A percentile compares a stretch with the other conserved stretches of the same genome.
phyloP scores from a whole-genome alignment of 2,329 filamentous ascomycete species.

The Aspergillus caelatus region DNA sequence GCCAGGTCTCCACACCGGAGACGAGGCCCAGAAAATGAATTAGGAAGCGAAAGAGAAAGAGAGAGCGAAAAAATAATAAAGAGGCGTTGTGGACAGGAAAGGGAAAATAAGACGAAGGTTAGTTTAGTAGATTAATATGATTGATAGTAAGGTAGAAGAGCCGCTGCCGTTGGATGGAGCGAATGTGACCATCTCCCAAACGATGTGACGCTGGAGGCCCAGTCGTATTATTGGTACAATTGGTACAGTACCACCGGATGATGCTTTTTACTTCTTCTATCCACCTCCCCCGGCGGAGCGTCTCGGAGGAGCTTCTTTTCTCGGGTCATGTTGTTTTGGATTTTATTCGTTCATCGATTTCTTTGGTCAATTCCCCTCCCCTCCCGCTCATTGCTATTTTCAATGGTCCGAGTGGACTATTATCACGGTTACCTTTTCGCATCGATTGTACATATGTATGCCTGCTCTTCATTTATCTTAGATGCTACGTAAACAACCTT shows the following conservation, averaged over 20 bases:
- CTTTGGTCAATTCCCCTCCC: background rate
- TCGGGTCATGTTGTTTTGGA: background rate
- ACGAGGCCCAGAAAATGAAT: conserved; percentile 3
- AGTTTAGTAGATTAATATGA: conserved; percentile 1
- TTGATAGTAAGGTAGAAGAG: conserved; percentile 8
- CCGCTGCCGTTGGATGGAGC: conserved; percentile 19
- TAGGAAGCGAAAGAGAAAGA: conserved; percentile 11
- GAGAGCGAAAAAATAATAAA: conserved; percentile 10
- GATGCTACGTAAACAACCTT: background rate
- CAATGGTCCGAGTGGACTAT: background rate
- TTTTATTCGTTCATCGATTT: background rate
- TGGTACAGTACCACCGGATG: conserved; percentile 6
- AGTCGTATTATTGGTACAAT: conserved; percentile 13
- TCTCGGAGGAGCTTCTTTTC: conserved; percentile 1
- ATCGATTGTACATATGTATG: background rate
- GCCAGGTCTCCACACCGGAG: conserved; percentile 19
- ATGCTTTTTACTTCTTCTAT: background rate
- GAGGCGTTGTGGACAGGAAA: conserved; percentile 8
- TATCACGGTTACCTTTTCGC: background rate
- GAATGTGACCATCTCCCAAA: conserved; percentile 39
- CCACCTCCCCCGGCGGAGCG: conserved; percentile 3
- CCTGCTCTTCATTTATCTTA: background rate
- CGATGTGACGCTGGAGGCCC: conserved; percentile 37
- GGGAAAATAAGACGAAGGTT: conserved; percentile 3
- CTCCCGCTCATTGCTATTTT: background rate